Conservation (phyloP, 768 basidiomycete genomes). For the Lepiota venenata region DNA sequence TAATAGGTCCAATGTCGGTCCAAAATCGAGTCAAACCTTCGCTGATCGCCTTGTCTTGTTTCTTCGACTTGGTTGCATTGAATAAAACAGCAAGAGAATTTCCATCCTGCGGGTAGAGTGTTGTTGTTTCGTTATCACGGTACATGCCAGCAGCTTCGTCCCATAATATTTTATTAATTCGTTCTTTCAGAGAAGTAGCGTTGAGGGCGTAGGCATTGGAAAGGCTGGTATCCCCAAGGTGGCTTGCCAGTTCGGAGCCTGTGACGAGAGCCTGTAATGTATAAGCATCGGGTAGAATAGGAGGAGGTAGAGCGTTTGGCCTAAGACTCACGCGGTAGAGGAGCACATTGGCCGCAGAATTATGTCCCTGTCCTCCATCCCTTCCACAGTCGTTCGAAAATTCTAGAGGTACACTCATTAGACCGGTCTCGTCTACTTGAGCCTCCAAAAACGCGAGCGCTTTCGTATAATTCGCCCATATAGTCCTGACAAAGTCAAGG, state of each 20-base stretch:
- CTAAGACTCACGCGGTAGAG: slow-evolving; percentile 31
- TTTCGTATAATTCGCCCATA: slow-evolving; percentile 45
- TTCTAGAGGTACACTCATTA: slow-evolving; percentile 35
- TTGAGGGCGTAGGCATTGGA: slow-evolving; percentile 26
- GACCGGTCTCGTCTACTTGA: slow-evolving; percentile 34
- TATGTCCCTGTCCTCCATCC: slow-evolving; percentile 41
- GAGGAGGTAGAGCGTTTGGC: background rate
- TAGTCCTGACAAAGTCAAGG: slow-evolving; percentile 33
- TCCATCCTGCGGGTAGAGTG: slow-evolving; percentile 46
- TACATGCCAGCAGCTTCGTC: slow-evolving; percentile 39
- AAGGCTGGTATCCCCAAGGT: slow-evolving; percentile 22
- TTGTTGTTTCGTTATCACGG: slow-evolving; percentile 40
- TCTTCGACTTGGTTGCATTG: slow-evolving; percentile 35
- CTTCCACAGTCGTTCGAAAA: slow-evolving; percentile 51
- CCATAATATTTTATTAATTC: slow-evolving; percentile 44
- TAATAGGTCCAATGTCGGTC: slow-evolving; percentile 44
- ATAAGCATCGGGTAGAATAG: background rate
- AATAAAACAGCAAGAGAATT: slow-evolving; percentile 47
- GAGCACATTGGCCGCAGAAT: slow-evolving; percentile 46
- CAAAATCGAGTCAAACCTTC: slow-evolving; percentile 41
- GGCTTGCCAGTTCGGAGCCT: slow-evolving; percentile 32
- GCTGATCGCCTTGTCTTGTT: slow-evolving; percentile 41
- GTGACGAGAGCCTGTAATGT: slow-evolving; percentile 27
- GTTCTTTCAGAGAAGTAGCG: slow-evolving; percentile 34
- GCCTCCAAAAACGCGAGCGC: slow-evolving; percentile 36